Conservation (phyloP, 768 basidiomycete species). For the Leccinum uliginosum region DNA sequence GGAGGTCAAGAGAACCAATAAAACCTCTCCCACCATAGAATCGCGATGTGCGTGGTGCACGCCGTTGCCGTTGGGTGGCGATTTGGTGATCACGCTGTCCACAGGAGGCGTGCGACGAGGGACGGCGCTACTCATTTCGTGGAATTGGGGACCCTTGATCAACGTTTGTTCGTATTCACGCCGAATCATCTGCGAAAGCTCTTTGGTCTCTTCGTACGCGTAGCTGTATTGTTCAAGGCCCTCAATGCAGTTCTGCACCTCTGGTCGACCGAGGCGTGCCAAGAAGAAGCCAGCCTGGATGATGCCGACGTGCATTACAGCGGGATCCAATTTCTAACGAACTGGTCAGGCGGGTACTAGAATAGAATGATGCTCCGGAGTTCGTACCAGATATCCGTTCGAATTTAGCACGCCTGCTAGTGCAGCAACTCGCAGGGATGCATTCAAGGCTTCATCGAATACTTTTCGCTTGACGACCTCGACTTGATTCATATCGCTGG, state of each 20-base stretch:
- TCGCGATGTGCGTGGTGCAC: constrained; percentile 15
- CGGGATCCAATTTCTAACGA: constrained; percentile 69
- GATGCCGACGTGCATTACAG: constrained; percentile 84
- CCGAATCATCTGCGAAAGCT: constrained; percentile 65
- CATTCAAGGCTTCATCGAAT: constrained; percentile 77
- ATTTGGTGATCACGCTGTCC: constrained; percentile 11
- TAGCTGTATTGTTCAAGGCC: constrained; percentile 87
- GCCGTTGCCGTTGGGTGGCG: constrained; percentile 16
- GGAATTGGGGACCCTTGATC: constrained; percentile 34
- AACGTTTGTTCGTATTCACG: constrained; percentile 42
- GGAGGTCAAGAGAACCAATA: background rate
- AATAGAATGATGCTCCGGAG: constrained; percentile 8
- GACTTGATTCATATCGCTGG: constrained; percentile 50
- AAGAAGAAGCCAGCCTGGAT: constrained; percentile 81
- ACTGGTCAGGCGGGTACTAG: constrained; percentile 2
- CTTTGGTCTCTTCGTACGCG: constrained; percentile 82
- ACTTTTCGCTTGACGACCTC: constrained; percentile 66
- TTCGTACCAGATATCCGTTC: constrained; percentile 78
- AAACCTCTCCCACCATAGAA: constrained; percentile 13
- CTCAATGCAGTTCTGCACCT: constrained; percentile 77
- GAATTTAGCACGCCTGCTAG: constrained; percentile 79
- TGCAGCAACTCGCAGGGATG: constrained; percentile 85
- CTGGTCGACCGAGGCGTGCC: constrained; percentile 76
- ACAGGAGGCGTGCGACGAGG: constrained; percentile 22
- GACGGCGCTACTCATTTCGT: constrained; percentile 38